Evolutionary conservation across 129 eudicot species (phyloP).

Genomic region (Gnaphalium uliginosum): DNA sequence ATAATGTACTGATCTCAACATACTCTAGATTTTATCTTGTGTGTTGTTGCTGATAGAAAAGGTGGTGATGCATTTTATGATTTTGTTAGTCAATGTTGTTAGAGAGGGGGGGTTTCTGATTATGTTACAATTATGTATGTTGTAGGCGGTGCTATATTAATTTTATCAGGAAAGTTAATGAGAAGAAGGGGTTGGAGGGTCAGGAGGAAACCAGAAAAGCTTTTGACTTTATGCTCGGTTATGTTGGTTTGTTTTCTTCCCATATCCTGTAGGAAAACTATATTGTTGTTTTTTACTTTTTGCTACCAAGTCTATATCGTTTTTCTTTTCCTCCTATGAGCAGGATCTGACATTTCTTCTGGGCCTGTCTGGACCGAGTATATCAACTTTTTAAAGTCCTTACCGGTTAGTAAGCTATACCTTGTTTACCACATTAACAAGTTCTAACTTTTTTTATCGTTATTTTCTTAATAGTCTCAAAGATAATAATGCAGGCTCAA

Average conservation of each 20-base stretch:
- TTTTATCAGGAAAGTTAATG: slow-evolving; percentile 89
- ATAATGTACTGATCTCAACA: neutral
- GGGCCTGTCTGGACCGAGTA: slow-evolving; percentile 99
- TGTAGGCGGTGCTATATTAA: slow-evolving; percentile 96
- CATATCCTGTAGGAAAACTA: neutral
- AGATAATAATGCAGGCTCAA: slow-evolving; percentile 61
- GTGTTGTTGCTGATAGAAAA: neutral
- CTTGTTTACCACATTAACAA: slow-evolving; percentile 12
- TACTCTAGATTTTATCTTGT: neutral
- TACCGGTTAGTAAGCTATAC: slow-evolving; percentile 55
- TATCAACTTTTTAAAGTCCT: slow-evolving; percentile 72
- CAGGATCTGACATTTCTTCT: slow-evolving; percentile 91
- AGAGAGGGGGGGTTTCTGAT: neutral
- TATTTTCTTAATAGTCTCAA: slow-evolving; percentile 14
- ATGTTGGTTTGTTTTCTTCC: slow-evolving; percentile 64
- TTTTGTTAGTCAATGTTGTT: slow-evolving; percentile 14
- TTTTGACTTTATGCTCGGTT: slow-evolving; percentile 84
- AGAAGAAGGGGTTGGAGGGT: slow-evolving; percentile 92
- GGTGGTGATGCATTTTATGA: neutral
- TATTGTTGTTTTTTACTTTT: slow-evolving; percentile 3
- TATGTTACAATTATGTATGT: slow-evolving; percentile 12
- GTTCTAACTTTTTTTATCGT: neutral
- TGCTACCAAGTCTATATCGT: neutral
- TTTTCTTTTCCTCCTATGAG: slow-evolving; percentile 9
- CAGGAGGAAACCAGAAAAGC: slow-evolving; percentile 98